Conservation (phyloP, 2,329 filamentous ascomycete species). For the Epicoccum nigrum region DNA sequence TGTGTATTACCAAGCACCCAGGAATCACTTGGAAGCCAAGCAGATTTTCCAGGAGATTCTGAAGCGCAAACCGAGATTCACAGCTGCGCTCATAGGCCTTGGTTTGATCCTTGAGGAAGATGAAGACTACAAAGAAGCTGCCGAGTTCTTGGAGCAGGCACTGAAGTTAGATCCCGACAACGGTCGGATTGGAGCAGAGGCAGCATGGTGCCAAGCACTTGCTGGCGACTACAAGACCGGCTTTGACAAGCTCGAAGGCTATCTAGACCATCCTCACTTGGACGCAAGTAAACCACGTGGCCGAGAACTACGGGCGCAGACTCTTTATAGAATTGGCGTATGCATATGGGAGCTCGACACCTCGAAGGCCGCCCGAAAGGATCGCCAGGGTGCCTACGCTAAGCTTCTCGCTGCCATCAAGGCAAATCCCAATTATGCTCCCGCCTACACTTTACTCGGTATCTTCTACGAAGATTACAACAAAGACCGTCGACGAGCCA, state of each 20-base stretch:
- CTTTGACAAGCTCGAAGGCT: conserved; percentile 71
- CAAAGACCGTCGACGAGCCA: conserved; percentile 82
- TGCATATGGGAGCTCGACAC: conserved; percentile 86
- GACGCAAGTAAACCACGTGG: conserved; percentile 65
- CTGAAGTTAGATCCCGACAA: conserved; percentile 75
- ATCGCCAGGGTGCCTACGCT: conserved; percentile 80
- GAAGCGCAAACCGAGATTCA: conserved; percentile 74
- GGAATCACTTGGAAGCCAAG: conserved; percentile 88
- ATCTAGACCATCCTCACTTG: conserved; percentile 65
- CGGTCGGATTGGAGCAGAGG: conserved; percentile 79
- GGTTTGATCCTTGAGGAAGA: conserved; percentile 93
- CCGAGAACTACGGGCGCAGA: conserved; percentile 79
- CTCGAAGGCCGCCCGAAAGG: conserved; percentile 75
- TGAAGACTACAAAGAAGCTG: conserved; percentile 81
- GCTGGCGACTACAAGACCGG: conserved; percentile 76
- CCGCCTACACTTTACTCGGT: conserved; percentile 89
- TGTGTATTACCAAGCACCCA: conserved; percentile 87
- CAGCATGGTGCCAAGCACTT: conserved; percentile 89
- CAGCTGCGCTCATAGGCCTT: conserved; percentile 82
- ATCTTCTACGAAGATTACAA: conserved; percentile 91
- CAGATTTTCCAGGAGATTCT: conserved; percentile 84
- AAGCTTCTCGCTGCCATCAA: conserved; percentile 85
- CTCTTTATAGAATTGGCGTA: conserved; percentile 83
- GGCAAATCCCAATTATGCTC: conserved; percentile 84
- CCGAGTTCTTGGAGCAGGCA: conserved; percentile 79